Evolutionary conservation across 345 rosid species (phyloP).

Genomic region (Dovyalis caffra): DNA sequence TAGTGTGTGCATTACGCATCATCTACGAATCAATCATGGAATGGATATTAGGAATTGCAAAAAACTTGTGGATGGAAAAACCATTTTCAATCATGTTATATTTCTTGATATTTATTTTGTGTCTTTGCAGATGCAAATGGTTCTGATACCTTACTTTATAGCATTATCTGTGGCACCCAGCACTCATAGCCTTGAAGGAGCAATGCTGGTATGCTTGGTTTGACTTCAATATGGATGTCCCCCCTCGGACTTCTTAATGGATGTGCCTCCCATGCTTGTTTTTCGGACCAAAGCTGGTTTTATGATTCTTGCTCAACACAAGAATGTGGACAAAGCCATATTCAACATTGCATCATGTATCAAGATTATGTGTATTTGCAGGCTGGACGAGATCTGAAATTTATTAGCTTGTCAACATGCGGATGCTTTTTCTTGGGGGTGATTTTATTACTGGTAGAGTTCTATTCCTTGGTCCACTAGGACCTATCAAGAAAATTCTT

Average conservation of each 20-base stretch:
- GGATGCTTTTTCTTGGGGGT: conserved; percentile 65
- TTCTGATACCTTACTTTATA: conserved; percentile 40
- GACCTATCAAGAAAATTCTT: neutral
- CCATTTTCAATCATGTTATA: neutral
- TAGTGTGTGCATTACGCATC: neutral
- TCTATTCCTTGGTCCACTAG: conserved; percentile 7
- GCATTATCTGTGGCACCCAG: conserved; percentile 45
- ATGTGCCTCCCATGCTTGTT: neutral
- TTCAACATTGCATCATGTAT: conserved; percentile 10
- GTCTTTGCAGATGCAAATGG: conserved; percentile 47
- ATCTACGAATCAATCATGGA: neutral
- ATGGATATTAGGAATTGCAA: neutral
- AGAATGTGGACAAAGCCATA: neutral
- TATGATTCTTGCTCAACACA: neutral
- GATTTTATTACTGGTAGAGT: conserved; percentile 51
- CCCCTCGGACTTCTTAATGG: neutral
- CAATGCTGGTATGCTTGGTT: conserved; percentile 42
- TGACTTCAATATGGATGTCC: neutral
- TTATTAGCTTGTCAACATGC: conserved; percentile 60
- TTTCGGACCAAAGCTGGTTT: neutral
- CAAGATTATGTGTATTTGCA: conserved; percentile 27
- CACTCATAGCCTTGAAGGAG: conserved; percentile 52
- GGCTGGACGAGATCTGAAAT: conserved; percentile 87
- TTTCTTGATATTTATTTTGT: neutral
- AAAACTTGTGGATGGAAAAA: neutral